phyloP scores from a whole-genome alignment of 345 rosid species.

The Euphorbia peplus region DNA sequence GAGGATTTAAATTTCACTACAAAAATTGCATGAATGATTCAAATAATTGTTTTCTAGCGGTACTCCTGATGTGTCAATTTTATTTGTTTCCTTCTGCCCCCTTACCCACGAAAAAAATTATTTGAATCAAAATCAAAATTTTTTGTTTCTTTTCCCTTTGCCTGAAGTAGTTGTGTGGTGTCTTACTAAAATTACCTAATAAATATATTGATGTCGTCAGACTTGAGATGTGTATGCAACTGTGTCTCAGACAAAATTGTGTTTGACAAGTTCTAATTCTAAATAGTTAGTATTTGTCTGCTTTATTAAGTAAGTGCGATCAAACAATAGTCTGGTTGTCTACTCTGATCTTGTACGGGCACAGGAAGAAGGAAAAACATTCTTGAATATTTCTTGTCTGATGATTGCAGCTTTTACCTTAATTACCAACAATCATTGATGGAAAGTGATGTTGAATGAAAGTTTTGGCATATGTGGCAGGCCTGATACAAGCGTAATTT shows the following conservation, averaged over 20 bases:
- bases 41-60: neutral
- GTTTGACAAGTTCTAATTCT: neutral
- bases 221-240: neutral
- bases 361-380: constrained; percentile 49
- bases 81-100: no score
- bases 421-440: constrained; percentile 77
- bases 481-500: constrained; percentile 96
- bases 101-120: no score
- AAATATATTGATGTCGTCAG: neutral
- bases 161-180: neutral
- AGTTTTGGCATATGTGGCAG: constrained; percentile 87
- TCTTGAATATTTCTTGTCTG: constrained; percentile 81
- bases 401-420: constrained; percentile 96
- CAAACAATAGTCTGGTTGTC: constrained; percentile 21
- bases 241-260: neutral
- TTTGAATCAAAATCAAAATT: no score
- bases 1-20: neutral
- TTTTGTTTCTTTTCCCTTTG: neutral
- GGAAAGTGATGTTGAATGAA: constrained; percentile 91
- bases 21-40: neutral
- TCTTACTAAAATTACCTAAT: neutral
- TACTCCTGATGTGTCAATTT: neutral
- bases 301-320: constrained; percentile 12
- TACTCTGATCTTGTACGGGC: constrained; percentile 38
- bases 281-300: constrained; percentile 9